Conservation (phyloP, 257 asterid species). For the Verbena officinalis region DNA sequence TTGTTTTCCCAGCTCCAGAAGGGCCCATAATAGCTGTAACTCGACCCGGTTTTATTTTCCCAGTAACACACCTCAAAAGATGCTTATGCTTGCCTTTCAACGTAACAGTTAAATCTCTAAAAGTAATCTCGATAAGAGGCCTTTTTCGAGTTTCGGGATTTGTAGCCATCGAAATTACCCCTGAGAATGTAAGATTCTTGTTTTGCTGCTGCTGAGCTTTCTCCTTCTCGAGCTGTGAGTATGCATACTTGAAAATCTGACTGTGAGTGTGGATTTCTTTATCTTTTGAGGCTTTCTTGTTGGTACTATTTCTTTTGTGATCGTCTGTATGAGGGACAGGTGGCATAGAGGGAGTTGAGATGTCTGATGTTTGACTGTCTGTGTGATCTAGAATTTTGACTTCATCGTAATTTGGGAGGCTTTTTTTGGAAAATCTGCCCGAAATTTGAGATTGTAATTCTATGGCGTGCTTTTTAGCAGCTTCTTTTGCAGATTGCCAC, state of each 20-base stretch:
- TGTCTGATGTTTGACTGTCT: slow-evolving; percentile 33
- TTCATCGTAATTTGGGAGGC: slow-evolving; percentile 40
- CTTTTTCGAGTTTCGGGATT: slow-evolving; percentile 42
- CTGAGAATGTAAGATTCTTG: slow-evolving; percentile 61
- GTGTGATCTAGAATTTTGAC: slow-evolving; percentile 37
- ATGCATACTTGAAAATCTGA: slow-evolving; percentile 68
- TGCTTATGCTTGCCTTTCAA: slow-evolving; percentile 56
- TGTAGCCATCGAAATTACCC: slow-evolving; percentile 58
- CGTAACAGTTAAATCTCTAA: slow-evolving; percentile 52
- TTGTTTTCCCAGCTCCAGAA: slow-evolving; percentile 70
- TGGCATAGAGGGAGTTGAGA: slow-evolving; percentile 18
- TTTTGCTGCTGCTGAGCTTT: slow-evolving; percentile 55
- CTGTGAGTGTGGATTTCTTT: slow-evolving; percentile 51
- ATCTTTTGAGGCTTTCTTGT: slow-evolving; percentile 41
- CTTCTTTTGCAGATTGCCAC: slow-evolving; percentile 91
- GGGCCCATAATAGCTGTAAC: slow-evolving; percentile 67
- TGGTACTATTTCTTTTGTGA: slow-evolving; percentile 19
- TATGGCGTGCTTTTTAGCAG: slow-evolving; percentile 74
- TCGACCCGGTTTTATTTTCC: slow-evolving; percentile 62
- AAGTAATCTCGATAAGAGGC: slow-evolving; percentile 54
- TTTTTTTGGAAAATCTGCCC: slow-evolving; percentile 63
- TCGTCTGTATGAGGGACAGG: slow-evolving; percentile 24
- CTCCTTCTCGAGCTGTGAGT: slow-evolving; percentile 62
- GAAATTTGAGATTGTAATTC: slow-evolving; percentile 74
- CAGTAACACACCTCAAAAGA: slow-evolving; percentile 53